Base-by-base conservation (phyloP, 306 rosid genomes). In the Dalbergia oliveri region DNA sequence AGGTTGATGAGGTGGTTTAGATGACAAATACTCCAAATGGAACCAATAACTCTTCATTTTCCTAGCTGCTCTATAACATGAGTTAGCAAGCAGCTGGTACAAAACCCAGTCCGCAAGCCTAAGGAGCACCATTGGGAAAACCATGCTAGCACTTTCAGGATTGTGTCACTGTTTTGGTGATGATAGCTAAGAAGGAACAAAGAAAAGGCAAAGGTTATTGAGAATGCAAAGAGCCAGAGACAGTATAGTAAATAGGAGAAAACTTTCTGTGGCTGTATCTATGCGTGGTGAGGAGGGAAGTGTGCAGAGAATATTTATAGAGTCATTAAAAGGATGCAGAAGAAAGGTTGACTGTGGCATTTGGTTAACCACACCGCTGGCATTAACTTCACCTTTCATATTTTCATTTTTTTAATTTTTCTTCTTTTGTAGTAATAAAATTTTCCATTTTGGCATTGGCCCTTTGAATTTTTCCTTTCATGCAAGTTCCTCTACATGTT, bases 41-140 rank as follows among this genome's bases (percentile, higher is more conserved):
- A 83, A 80, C 0, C 86, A 86, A 85, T 77, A 92, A 77, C 83
- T 91, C 53, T 76, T 88, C 83, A 94, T 73, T 79, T 92, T 90
- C 47, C 85, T 92, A n/a, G 92, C 91, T 43, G 94, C 97, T 87
- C 61, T 88, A 65, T 86, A 83, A 11, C 63, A 89, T 60, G 97
- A 87, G 69, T 88, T 94, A 10, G 97, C 90, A 33, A 92, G 81
- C 12, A 89, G 80, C 65, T 90, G 90, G 91, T 89, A 85, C 23
- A 87, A 64, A 6, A 94, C 81, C 94, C 77, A 88, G 15, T 90
- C 87, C 12, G 56, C 78, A 18, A 92, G 89, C 81, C 88, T 90
- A 5, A 87, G 80, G 47, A 88, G 78, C 14, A 84, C 89, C 83
- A 82, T 77, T 33, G 91, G 90, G 63, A 90, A 86, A 54, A 83